These are phyloP conservation scores for Fusarium sp. DNA, from an alignment of 2,329 filamentous ascomycete species.

Conservation along the genomic window DNA sequence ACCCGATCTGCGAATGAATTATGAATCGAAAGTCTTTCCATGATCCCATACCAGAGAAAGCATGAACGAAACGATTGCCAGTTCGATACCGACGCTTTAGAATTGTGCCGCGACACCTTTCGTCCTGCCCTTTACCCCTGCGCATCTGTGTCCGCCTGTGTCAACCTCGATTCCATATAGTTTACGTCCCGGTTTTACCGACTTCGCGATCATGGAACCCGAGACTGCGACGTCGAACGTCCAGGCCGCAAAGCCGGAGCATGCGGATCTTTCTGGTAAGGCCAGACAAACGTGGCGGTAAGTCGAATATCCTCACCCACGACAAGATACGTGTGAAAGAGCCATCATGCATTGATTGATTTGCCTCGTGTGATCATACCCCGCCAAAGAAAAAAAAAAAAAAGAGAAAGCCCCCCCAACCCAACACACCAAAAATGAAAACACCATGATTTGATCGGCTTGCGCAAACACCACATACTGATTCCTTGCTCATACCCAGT, in stretches of 20 bases:
- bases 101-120: constrained; percentile 27
- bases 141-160: constrained; percentile 1
- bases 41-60: constrained; percentile 45
- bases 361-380: constrained; percentile 3
- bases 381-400: not conserved
- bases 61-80: constrained; percentile 47
- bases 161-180: constrained; percentile 13
- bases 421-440: not conserved
- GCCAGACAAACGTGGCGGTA: constrained; percentile 54
- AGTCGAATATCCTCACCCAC: constrained; percentile 34
- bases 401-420: no score
- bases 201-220: constrained; percentile 38
- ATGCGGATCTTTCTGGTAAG: constrained; percentile 39
- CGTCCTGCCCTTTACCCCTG: constrained; percentile 18
- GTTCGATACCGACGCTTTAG: constrained; percentile 37
- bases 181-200: constrained; percentile 10
- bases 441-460: not conserved
- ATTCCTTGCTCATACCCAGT: constrained; percentile 7
- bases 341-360: not conserved
- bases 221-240: constrained; percentile 11
- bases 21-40: constrained; percentile 47
- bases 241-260: constrained; percentile 28
- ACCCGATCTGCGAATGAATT: constrained; percentile 44
- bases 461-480: constrained; percentile 12
- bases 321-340: not conserved